Percentiles rank a stretch among this genome's conserved stretches.
phyloP scores from a whole-genome alignment of 106 monocot genomes.

The Acorus gramineus region DNA sequence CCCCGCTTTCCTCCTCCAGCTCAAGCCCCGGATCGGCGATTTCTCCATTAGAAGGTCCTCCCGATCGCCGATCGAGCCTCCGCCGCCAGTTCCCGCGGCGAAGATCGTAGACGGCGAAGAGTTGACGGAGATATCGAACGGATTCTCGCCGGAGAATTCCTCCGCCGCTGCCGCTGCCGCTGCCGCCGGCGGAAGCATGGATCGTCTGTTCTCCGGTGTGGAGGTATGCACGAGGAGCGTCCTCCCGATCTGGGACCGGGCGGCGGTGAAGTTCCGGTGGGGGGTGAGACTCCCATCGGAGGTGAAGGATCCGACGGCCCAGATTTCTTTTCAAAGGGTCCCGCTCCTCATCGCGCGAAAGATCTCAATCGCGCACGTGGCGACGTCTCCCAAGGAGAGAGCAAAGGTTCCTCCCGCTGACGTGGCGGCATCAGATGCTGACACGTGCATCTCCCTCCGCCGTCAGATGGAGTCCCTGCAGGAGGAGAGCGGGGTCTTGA shows the following conservation, averaged over 20 bases:
- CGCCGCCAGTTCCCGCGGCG: no score
- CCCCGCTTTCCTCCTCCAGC: no score
- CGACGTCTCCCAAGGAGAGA: background rate
- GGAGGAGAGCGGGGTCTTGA: constrained; percentile 31
- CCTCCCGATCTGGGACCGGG: constrained; percentile 34
- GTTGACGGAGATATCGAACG: constrained; percentile 3
- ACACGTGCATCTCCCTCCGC: constrained; percentile 11
- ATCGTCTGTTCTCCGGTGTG: constrained; percentile 31
- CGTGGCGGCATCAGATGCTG: background rate
- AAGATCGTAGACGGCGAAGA: no score
- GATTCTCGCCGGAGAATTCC: constrained; percentile 10
- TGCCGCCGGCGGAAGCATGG: constrained; percentile 3
- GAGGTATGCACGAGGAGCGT: constrained; percentile 50
- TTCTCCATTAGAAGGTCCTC: no score
- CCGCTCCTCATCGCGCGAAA: constrained; percentile 71
- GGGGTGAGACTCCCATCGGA: constrained; percentile 50
- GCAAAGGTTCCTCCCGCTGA: background rate
- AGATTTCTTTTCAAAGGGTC: constrained; percentile 28
- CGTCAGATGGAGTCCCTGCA: constrained; percentile 35
- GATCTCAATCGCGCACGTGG: constrained; percentile 46
- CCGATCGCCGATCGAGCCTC: no score
- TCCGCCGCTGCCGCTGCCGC: background rate
- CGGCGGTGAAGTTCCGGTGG: constrained; percentile 73
- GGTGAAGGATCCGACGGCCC: constrained; percentile 7
- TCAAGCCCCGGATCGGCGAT: no score